Conservation (phyloP, 1,139 yeast species). For the Suhomyces chickasaworum region DNA sequence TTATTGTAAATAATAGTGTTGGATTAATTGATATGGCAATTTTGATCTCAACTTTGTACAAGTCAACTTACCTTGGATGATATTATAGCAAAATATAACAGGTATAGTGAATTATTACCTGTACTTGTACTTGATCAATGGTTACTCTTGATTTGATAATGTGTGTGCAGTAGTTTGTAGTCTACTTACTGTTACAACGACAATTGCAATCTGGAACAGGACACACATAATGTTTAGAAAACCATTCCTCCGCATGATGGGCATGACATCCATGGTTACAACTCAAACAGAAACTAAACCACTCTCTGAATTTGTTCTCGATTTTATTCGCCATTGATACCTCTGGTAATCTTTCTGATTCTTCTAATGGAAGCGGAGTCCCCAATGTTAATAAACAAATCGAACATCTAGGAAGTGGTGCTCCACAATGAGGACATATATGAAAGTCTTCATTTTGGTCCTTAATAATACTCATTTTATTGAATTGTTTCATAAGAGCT, state of each 20-base stretch:
- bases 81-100: too few relatives aligned
- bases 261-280: constrained; percentile 96
- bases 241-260: constrained; percentile 96
- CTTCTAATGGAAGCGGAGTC: constrained; percentile 55
- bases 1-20: too few relatives aligned
- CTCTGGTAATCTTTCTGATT: constrained; percentile 22
- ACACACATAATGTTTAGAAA: constrained; percentile 79
- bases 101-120: too few relatives aligned
- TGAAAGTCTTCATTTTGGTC: constrained; percentile 30
- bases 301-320: constrained; percentile 52
- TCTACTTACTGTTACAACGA: constrained; percentile 68
- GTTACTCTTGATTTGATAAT: too few relatives aligned
- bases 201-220: constrained; percentile 95
- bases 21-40: too few relatives aligned
- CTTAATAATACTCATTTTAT: constrained; percentile 28
- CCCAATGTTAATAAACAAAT: constrained; percentile 85
- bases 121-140: too few relatives aligned
- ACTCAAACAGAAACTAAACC: constrained; percentile 89
- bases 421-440: constrained; percentile 83
- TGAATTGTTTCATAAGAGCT: constrained; percentile 42
- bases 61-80: too few relatives aligned
- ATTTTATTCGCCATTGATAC: constrained; percentile 22
- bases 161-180: too few relatives aligned
- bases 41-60: too few relatives aligned
- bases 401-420: constrained; percentile 89